Conservation (phyloP, 768 basidiomycete species). For the Termitomyces sp. region DNA sequence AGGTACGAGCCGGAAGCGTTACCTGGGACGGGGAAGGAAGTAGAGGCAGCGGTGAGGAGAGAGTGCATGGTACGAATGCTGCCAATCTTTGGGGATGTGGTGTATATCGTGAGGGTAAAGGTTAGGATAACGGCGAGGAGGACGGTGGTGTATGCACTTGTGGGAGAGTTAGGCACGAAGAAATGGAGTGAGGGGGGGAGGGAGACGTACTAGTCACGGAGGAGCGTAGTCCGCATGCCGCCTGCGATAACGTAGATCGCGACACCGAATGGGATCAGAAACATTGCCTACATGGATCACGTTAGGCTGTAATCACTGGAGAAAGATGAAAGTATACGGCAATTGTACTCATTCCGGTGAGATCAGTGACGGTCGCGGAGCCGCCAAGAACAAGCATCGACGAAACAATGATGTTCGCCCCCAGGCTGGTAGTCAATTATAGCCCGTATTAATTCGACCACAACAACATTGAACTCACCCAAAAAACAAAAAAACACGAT, state of each 20-base stretch:
- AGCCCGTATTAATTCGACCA: not conserved
- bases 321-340: no score
- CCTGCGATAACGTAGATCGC: constrained; percentile 85
- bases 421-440: constrained; percentile 38
- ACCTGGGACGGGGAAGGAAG: constrained; percentile 62
- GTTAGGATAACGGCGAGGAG: constrained; percentile 82
- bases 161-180: no score
- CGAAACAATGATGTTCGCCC: constrained; percentile 90
- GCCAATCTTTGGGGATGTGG: constrained; percentile 75
- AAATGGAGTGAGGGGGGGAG: no score
- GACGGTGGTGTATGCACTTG: constrained; percentile 81
- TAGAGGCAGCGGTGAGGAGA: constrained; percentile 58
- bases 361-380: constrained; percentile 79
- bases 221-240: constrained; percentile 80
- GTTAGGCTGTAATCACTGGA: no score
- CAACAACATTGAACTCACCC: constrained; percentile 39
- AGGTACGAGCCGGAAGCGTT: constrained; percentile 86
- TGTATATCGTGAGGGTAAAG: constrained; percentile 76
- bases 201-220: no score
- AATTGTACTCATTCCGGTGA: constrained; percentile 88
- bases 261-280: constrained; percentile 85
- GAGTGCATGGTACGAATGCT: constrained; percentile 74
- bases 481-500: constrained; percentile 86
- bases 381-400: constrained; percentile 79
- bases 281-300: no score